phyloP scores from a whole-genome alignment of 306 rosid genomes.

The Prunus dulcis region DNA sequence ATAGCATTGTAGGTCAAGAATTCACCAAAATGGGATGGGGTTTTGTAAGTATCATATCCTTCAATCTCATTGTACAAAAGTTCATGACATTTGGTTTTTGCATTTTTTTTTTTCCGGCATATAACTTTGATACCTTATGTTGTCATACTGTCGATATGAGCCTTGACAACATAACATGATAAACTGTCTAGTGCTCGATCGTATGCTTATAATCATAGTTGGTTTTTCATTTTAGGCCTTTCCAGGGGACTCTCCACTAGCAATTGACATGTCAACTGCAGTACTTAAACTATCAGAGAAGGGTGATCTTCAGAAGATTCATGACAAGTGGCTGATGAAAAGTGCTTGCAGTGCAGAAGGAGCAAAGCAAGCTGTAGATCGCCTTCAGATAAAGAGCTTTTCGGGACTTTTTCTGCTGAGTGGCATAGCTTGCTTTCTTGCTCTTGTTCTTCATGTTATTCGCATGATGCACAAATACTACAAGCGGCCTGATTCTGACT shows the following conservation, averaged over 20 bases:
- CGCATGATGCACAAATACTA: conserved; percentile 20
- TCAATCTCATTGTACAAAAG: no score
- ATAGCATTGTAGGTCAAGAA: conserved; percentile 1
- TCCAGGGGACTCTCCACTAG: conserved; percentile 69
- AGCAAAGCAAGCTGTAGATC: conserved; percentile 21
- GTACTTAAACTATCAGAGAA: conserved; percentile 23
- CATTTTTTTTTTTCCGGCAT: no score
- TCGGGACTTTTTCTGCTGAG: conserved; percentile 26
- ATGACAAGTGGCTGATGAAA: conserved; percentile 35
- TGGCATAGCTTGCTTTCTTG: conserved; percentile 24
- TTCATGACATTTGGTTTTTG: no score
- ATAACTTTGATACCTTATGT: no score
- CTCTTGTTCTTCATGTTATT: conserved; percentile 17
- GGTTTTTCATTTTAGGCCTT: conserved; percentile 42
- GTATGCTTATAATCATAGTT: no score
- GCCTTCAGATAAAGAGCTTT: conserved; percentile 29
- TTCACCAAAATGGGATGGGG: conserved; percentile 82
- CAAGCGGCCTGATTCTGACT: background rate
- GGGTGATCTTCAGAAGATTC: conserved; percentile 28
- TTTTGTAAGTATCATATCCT: conserved; percentile 45
- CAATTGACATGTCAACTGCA: conserved; percentile 32
- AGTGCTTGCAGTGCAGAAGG: conserved; percentile 32
- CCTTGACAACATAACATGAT: no score
- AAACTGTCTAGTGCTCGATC: no score
- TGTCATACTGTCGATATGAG: no score